Percentiles rank a stretch among this genome's conserved stretches.
phyloP scores from a whole-genome alignment of 768 basidiomycete genomes.

The Lentinula guzmanii region DNA sequence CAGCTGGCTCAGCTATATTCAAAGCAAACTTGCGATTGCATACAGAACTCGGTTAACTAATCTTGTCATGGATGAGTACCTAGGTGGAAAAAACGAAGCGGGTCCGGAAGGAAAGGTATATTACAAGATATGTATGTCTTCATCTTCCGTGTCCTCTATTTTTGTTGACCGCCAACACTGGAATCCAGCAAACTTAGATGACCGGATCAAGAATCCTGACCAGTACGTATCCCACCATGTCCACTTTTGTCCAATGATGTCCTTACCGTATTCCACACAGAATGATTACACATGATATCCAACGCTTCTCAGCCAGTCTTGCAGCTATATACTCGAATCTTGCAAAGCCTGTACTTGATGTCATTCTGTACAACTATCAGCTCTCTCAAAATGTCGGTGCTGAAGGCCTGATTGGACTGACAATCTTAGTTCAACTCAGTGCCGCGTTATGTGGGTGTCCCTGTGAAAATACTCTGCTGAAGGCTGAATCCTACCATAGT shows the following conservation, averaged over 20 bases:
- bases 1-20: constrained; percentile 88
- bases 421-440: constrained; percentile 77
- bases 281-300: constrained; percentile 95
- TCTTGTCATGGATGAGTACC: constrained; percentile 78
- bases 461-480: background rate
- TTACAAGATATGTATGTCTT: constrained; percentile 76
- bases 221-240: constrained; percentile 45
- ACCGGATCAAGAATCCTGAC: constrained; percentile 93
- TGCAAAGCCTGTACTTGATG: constrained; percentile 89
- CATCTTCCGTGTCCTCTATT: background rate
- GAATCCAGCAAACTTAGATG: constrained; percentile 82
- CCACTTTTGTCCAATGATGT: background rate
- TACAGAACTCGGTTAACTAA: constrained; percentile 83
- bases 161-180: background rate
- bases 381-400: constrained; percentile 91
- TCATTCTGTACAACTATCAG: constrained; percentile 94
- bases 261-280: constrained; percentile 27
- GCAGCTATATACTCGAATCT: constrained; percentile 93
- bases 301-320: constrained; percentile 83
- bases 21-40: constrained; percentile 87
- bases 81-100: constrained; percentile 59
- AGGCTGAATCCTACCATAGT: constrained; percentile 40
- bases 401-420: constrained; percentile 81
- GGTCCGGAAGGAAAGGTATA: constrained; percentile 76
- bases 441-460: constrained; percentile 67